These are phyloP conservation scores for Sutorius australiensis DNA, from an alignment of 768 basidiomycete species.

Conservation along the genomic window DNA sequence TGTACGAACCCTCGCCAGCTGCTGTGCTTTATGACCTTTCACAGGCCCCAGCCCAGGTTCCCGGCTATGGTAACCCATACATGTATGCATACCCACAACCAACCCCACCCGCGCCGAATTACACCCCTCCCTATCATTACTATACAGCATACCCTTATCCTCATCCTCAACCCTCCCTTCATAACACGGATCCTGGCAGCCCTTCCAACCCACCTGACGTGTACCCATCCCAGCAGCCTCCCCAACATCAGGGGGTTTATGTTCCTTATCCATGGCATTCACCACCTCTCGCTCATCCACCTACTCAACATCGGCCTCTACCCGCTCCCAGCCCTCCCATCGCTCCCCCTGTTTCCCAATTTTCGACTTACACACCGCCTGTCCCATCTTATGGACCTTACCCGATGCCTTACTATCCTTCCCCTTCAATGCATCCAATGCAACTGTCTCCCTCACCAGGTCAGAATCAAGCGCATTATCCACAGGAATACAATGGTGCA, in stretches of 20 bases:
- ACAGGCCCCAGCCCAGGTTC: slow-evolving; percentile 28
- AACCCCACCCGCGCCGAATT: slow-evolving; percentile 34
- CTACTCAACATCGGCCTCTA: slow-evolving; percentile 38
- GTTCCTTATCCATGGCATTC: slow-evolving; percentile 35
- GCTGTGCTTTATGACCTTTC: slow-evolving; percentile 30
- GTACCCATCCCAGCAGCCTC: slow-evolving; percentile 32
- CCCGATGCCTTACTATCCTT: slow-evolving; percentile 32
- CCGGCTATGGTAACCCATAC: slow-evolving; percentile 33
- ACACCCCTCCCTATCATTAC: slow-evolving; percentile 39
- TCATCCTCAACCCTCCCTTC: slow-evolving; percentile 41
- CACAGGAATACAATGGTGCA: slow-evolving; percentile 28
- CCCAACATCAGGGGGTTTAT: slow-evolving; percentile 30
- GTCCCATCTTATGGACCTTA: slow-evolving; percentile 35
- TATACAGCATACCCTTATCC: slow-evolving; percentile 51
- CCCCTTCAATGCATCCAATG: slow-evolving; percentile 27
- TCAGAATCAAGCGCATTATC: slow-evolving; percentile 26
- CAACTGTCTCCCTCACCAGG: slow-evolving; percentile 25
- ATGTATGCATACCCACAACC: slow-evolving; percentile 42
- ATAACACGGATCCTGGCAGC: slow-evolving; percentile 35
- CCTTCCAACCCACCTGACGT: slow-evolving; percentile 29
- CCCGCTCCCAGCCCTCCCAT: slow-evolving; percentile 29
- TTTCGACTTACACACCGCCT: slow-evolving; percentile 31
- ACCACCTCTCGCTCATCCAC: slow-evolving; percentile 35
- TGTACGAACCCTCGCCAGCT: slow-evolving; percentile 57
- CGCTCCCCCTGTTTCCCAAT: slow-evolving; percentile 31